These are phyloP conservation scores for Tetrapisispora pingtungensis DNA, from an alignment of 805 yeast species.

Conservation along the genomic window DNA sequence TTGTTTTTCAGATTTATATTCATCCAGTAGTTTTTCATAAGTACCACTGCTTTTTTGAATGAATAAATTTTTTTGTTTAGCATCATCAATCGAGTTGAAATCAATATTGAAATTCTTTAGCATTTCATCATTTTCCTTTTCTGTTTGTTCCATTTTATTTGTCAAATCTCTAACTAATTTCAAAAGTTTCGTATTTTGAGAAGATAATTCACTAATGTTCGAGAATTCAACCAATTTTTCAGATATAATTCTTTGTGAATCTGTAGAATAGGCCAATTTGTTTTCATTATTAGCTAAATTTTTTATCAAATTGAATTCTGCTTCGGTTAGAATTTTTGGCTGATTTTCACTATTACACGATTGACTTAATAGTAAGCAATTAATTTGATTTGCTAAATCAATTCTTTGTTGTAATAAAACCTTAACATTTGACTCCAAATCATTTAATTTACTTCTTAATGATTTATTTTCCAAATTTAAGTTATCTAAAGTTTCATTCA, in stretches of 20 bases:
- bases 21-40: neutral
- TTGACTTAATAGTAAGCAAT: conserved; percentile 42
- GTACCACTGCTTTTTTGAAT: neutral
- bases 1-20: neutral
- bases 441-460: neutral
- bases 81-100: conserved; percentile 43
- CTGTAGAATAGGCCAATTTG: conserved; percentile 2
- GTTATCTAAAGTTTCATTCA: neutral
- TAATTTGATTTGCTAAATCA: conserved; percentile 78
- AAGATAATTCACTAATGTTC: conserved; percentile 55
- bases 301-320: conserved; percentile 53
- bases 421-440: conserved; percentile 30
- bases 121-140: conserved; percentile 33
- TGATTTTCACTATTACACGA: conserved; percentile 34
- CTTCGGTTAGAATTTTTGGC: conserved; percentile 37
- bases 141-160: conserved; percentile 54
- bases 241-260: conserved; percentile 55
- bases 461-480: conserved; percentile 1
- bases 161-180: conserved; percentile 52
- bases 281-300: conserved; percentile 32
- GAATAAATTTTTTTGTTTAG: conserved; percentile 49
- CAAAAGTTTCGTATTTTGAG: conserved; percentile 62
- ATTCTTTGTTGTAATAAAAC: conserved; percentile 43
- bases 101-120: neutral
- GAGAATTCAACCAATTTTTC: conserved; percentile 64